Conservation (phyloP, 441 rosid genomes). For the Arabidopsis lyrata region DNA sequence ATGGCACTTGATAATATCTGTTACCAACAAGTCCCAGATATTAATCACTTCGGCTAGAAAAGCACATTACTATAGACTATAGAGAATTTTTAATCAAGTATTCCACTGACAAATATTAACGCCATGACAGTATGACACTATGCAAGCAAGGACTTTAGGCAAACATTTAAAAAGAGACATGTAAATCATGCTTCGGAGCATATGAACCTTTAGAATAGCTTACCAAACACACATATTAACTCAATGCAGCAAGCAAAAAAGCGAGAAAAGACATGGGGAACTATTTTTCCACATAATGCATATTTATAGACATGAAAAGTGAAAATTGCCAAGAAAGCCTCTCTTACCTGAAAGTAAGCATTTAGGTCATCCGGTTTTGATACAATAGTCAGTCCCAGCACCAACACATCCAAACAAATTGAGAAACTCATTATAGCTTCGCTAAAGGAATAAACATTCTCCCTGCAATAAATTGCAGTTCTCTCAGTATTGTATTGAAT, state of each 20-base stretch:
- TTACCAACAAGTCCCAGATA: constrained; percentile 23
- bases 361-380: constrained; percentile 64
- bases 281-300: constrained; percentile 11
- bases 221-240: constrained; percentile 17
- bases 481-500: constrained; percentile 36
- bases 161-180: constrained; percentile 9
- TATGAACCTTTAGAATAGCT: constrained; percentile 28
- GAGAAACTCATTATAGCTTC: constrained; percentile 58
- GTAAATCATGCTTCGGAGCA: constrained; percentile 15
- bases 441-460: constrained; percentile 66
- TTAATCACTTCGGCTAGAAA: constrained; percentile 23
- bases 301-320: constrained; percentile 20
- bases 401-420: constrained; percentile 59
- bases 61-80: constrained; percentile 2
- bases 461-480: constrained; percentile 65
- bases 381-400: constrained; percentile 60
- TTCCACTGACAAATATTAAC: constrained; percentile 27
- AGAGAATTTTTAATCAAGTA: constrained; percentile 6
- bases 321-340: constrained; percentile 32
- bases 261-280: constrained; percentile 14
- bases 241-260: constrained; percentile 17
- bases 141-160: constrained; percentile 31
- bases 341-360: constrained; percentile 72
- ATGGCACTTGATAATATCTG: constrained; percentile 23
- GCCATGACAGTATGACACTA: constrained; percentile 18